These are phyloP conservation scores for Pseudozyma tsukubaensis DNA, from an alignment of 1,284 basidiomycete genomes.

Conservation along the genomic window DNA sequence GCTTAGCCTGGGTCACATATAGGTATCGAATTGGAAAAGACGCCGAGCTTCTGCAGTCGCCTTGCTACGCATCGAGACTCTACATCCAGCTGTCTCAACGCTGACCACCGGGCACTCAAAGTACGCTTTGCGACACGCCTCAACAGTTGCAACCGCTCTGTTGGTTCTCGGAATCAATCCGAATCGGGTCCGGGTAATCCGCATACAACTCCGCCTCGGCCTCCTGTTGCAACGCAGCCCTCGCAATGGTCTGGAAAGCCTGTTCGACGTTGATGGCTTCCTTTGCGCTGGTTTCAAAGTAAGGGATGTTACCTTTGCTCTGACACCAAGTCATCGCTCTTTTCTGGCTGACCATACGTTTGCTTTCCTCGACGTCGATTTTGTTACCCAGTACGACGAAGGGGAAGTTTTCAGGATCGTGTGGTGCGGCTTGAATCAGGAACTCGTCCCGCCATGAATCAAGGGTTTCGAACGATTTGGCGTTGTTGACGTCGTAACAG, in stretches of 20 bases:
- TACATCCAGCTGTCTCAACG: background rate
- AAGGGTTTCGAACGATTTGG: slow-evolving; percentile 93
- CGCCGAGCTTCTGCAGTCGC: no score
- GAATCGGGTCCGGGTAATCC: slow-evolving; percentile 98
- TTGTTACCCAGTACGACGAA: slow-evolving; percentile 95
- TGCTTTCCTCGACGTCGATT: slow-evolving; percentile 99
- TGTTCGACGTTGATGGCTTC: slow-evolving; percentile 99
- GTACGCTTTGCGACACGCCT: background rate
- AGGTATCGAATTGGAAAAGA: no score
- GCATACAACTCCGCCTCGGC: slow-evolving; percentile 94
- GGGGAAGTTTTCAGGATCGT: slow-evolving; percentile 98
- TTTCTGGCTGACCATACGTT: slow-evolving; percentile 99
- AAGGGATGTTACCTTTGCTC: slow-evolving; percentile 98
- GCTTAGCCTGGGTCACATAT: no score
- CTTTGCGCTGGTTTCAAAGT: slow-evolving; percentile 99
- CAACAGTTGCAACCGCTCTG: slow-evolving; percentile 93
- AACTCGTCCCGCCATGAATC: slow-evolving; percentile 69
- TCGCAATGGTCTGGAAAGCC: slow-evolving; percentile 98
- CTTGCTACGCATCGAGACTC: background rate
- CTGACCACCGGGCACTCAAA: no score
- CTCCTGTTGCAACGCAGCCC: slow-evolving; percentile 97
- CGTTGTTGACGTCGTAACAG: slow-evolving; percentile 93
- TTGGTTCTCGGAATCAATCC: slow-evolving; percentile 90
- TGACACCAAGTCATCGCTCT: slow-evolving; percentile 99
- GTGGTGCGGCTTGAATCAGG: slow-evolving; percentile 83